Conservation (phyloP, 768 basidiomycete species). For the Suillus sp. region DNA sequence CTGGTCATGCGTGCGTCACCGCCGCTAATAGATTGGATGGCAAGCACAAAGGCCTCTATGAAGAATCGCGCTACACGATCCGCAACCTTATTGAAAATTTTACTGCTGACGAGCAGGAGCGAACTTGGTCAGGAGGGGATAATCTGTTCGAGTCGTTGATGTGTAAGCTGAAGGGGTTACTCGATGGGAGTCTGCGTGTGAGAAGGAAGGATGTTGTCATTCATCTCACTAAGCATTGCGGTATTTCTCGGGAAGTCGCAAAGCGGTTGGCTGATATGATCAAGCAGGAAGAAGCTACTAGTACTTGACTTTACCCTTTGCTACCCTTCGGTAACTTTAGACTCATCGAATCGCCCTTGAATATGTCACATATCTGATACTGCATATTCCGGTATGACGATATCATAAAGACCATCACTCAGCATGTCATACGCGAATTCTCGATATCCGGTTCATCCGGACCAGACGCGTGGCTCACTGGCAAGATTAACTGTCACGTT, state of each 20-base stretch:
- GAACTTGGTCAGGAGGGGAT: conserved; percentile 12
- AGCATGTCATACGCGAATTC: not conserved
- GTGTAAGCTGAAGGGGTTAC: conserved; percentile 18
- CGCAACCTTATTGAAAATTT: not conserved
- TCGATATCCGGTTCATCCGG: not conserved
- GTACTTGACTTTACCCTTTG: not conserved
- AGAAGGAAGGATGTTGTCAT: conserved; percentile 21
- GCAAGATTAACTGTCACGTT: not conserved
- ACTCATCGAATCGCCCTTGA: too few relatives aligned
- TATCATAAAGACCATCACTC: not conserved
- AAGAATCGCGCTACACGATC: not conserved
- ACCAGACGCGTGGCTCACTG: not conserved
- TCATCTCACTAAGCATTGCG: conserved; percentile 28
- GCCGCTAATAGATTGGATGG: conserved; percentile 22
- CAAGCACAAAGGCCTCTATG: not conserved
- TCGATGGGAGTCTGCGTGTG: conserved; percentile 15
- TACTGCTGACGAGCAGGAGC: not conserved
- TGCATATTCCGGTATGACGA: not conserved
- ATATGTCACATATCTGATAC: too few relatives aligned
- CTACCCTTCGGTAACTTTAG: not conserved
- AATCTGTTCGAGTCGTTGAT: conserved; percentile 23
- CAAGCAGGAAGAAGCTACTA: conserved; percentile 9
- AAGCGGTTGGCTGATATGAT: conserved; percentile 26
- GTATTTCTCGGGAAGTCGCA: conserved; percentile 29
- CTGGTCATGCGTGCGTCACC: conserved; percentile 37